phyloP scores from a whole-genome alignment of 2,329 filamentous ascomycete genomes.

The Colletotrichum liaoningense region DNA sequence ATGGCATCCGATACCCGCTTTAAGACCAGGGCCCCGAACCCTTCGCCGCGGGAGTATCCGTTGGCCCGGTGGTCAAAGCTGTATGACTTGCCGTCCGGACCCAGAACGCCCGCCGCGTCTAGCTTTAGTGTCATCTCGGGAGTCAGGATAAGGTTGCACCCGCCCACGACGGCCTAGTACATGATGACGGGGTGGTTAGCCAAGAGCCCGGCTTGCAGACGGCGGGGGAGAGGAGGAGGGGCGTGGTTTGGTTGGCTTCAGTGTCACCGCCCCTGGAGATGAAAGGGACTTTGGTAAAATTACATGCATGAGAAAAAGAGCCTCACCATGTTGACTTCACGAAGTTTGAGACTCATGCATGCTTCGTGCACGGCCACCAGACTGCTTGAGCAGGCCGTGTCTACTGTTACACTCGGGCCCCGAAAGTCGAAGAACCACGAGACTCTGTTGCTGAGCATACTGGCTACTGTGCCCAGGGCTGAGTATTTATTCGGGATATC shows the following conservation, averaged over 20 bases:
- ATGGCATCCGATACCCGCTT: conserved; percentile 62
- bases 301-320: not conserved
- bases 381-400: conserved; percentile 52
- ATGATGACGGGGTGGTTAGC: conserved; percentile 51
- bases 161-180: conserved; percentile 43
- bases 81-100: conserved; percentile 46
- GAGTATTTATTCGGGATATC: conserved; percentile 37
- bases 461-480: conserved; percentile 43
- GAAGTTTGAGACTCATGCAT: conserved; percentile 37
- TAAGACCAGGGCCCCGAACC: conserved; percentile 60
- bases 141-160: conserved; percentile 39
- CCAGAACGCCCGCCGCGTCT: conserved; percentile 33
- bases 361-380: conserved; percentile 48
- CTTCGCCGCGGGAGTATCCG: conserved; percentile 55
- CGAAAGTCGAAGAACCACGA: conserved; percentile 50
- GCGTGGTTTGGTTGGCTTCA: not conserved
- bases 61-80: conserved; percentile 47
- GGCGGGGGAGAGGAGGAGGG: too few species aligned
- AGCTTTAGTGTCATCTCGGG: conserved; percentile 34
- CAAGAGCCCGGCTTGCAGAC: not conserved
- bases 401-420: conserved; percentile 48
- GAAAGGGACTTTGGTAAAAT: not conserved
- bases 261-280: not conserved
- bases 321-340: conserved; percentile 37
- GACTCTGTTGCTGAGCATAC: conserved; percentile 48